These are phyloP conservation scores for Neocucurbitaria cava DNA, from an alignment of 2,329 filamentous ascomycete genomes.

Conservation along the genomic window DNA sequence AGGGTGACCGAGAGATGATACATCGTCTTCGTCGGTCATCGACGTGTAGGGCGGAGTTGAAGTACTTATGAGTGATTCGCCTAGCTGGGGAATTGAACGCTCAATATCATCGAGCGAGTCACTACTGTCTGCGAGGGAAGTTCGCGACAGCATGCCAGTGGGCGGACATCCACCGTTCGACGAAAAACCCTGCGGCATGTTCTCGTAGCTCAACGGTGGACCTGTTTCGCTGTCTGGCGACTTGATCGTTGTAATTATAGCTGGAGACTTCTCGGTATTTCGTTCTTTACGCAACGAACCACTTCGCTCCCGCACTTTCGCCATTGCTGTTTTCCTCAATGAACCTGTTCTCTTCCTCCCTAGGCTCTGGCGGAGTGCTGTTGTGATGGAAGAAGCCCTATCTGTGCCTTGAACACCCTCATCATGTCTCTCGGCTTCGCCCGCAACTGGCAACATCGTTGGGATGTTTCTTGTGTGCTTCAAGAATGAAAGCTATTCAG, in stretches of 20 bases:
- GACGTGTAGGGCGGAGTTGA: constrained; percentile 69
- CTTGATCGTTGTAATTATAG: constrained; percentile 24
- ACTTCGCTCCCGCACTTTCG: constrained; percentile 56
- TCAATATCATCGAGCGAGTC: constrained; percentile 8
- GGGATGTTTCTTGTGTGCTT: constrained; percentile 30
- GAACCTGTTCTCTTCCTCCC: constrained; percentile 78
- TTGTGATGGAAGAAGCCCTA: constrained; percentile 32
- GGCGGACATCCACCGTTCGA: constrained; percentile 40
- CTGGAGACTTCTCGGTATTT: constrained; percentile 16
- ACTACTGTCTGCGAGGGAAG: constrained; percentile 17
- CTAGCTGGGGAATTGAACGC: constrained; percentile 38
- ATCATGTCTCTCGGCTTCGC: constrained; percentile 25
- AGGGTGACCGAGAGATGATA: constrained; percentile 65
- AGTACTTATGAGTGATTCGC: constrained; percentile 54
- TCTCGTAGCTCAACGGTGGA: constrained; percentile 49
- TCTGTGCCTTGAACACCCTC: constrained; percentile 37
- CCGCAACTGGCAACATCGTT: constrained; percentile 34
- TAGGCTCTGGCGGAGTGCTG: constrained; percentile 57
- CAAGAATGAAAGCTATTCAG: constrained; percentile 61
- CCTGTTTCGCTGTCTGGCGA: constrained; percentile 26
- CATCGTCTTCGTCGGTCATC: constrained; percentile 85
- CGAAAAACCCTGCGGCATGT: constrained; percentile 42
- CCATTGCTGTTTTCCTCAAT: constrained; percentile 83
- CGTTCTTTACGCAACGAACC: constrained; percentile 35
- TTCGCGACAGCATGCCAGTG: constrained; percentile 20